Conservation (phyloP, 805 yeast species). For the Lachancea dasiensis region DNA sequence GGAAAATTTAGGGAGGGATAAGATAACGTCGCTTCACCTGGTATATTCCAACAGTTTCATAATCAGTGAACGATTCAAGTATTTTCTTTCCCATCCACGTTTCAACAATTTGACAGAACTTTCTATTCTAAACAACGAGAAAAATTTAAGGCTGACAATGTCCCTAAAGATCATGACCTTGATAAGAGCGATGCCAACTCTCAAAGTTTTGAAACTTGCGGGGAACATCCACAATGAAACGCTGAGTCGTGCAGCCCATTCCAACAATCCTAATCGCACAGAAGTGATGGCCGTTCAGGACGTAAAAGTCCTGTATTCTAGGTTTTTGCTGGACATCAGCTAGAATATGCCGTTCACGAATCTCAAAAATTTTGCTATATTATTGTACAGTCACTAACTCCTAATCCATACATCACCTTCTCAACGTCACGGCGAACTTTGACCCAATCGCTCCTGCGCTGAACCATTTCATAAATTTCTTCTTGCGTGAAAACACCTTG, state of each 20-base stretch:
- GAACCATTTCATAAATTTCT: slow-evolving; percentile 89
- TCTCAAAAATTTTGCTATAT: slow-evolving; percentile 30
- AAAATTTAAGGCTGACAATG: slow-evolving; percentile 27
- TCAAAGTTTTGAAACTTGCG: slow-evolving; percentile 25
- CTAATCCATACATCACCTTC: slow-evolving; percentile 90
- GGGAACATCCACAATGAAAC: slow-evolving; percentile 35
- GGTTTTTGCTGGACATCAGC: slow-evolving; percentile 22
- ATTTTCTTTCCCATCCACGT: slow-evolving; percentile 26
- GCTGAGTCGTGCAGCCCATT: slow-evolving; percentile 24
- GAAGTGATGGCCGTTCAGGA: slow-evolving; percentile 27
- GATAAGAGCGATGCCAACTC: slow-evolving; percentile 30
- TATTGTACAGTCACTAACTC: slow-evolving; percentile 67
- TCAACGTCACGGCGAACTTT: slow-evolving; percentile 74
- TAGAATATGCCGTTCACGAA: neutral
- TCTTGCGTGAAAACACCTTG: slow-evolving; percentile 88
- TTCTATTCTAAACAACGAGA: slow-evolving; percentile 28
- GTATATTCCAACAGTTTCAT: slow-evolving; percentile 31
- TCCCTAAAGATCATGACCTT: slow-evolving; percentile 31
- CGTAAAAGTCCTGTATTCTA: slow-evolving; percentile 33
- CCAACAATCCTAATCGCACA: slow-evolving; percentile 26
- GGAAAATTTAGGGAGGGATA: slow-evolving; percentile 24
- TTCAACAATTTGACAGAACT: slow-evolving; percentile 23
- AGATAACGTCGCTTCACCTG: slow-evolving; percentile 22
- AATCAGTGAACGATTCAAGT: slow-evolving; percentile 33
- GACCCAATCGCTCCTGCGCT: slow-evolving; percentile 82